Conservation (phyloP, 2,329 filamentous ascomycete species). For the Ascochyta koolunga region DNA sequence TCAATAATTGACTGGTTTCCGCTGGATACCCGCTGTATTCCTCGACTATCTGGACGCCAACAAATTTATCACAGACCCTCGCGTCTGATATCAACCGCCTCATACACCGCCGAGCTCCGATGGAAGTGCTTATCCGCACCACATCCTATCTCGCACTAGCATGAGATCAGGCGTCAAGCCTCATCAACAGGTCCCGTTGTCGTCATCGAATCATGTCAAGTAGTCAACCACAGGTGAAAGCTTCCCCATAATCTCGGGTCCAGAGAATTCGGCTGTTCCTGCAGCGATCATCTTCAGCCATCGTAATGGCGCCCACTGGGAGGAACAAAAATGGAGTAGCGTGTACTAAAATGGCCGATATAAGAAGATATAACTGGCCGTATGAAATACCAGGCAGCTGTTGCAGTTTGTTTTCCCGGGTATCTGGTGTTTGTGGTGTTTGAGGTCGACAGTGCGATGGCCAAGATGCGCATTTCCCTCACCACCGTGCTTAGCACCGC, state of each 20-base stretch:
- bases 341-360: not conserved
- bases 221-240: not conserved
- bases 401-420: not conserved
- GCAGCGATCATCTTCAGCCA: conserved; percentile 7
- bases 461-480: conserved; percentile 25
- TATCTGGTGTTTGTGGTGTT: not conserved
- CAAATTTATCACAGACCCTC: not conserved
- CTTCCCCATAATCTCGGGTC: conserved; percentile 7
- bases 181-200: conserved; percentile 8
- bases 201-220: conserved; percentile 11
- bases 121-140: conserved; percentile 9
- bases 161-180: conserved; percentile 1
- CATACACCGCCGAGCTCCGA: conserved; percentile 11
- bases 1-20: not conserved
- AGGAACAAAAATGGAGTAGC: not conserved
- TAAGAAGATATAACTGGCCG: not conserved
- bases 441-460: not conserved
- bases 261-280: conserved; percentile 7
- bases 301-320: not conserved
- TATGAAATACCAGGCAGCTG: not conserved
- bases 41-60: not conserved
- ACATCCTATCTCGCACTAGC: conserved; percentile 9
- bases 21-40: not conserved
- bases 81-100: not conserved
- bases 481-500: conserved; percentile 23